Evolutionary conservation across 2,329 filamentous ascomycete species (phyloP).

Genomic region (Sclerotinia subarctica): DNA sequence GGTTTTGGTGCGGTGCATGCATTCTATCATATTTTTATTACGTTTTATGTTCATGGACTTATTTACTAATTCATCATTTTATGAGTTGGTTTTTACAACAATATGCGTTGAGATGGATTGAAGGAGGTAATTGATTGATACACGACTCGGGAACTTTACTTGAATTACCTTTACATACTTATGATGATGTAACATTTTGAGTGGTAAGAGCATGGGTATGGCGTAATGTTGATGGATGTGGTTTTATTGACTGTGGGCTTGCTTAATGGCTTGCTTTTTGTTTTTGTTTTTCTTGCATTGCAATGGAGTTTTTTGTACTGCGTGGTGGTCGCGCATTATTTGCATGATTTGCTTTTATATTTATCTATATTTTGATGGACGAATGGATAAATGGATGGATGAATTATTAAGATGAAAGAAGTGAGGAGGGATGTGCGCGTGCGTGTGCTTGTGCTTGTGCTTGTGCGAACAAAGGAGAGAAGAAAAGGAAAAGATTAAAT

Average conservation of each 20-base stretch:
- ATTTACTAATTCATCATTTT: neutral
- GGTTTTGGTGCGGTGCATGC: slow-evolving; percentile 2
- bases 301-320: slow-evolving; percentile 7
- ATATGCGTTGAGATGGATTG: neutral
- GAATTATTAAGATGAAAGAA: too few relatives aligned
- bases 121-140: slow-evolving; percentile 2
- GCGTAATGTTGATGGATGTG: slow-evolving; percentile 10
- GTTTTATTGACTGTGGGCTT: neutral
- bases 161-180: neutral
- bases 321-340: neutral
- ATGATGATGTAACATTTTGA: neutral
- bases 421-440: too few relatives aligned
- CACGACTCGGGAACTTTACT: neutral
- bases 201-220: slow-evolving; percentile 10
- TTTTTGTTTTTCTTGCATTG: neutral
- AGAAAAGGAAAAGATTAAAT: neutral
- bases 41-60: slow-evolving; percentile 6
- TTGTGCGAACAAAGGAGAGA: neutral
- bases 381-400: neutral
- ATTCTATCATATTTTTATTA: slow-evolving; percentile 1
- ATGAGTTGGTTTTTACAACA: neutral
- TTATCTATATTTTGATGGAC: slow-evolving; percentile 2
- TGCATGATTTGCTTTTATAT: neutral
- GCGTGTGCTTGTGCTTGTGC: neutral
- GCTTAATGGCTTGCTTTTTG: neutral